Base-by-base conservation (phyloP, 2,329 filamentous ascomycete genomes). In the Alternaria tenuissima region DNA sequence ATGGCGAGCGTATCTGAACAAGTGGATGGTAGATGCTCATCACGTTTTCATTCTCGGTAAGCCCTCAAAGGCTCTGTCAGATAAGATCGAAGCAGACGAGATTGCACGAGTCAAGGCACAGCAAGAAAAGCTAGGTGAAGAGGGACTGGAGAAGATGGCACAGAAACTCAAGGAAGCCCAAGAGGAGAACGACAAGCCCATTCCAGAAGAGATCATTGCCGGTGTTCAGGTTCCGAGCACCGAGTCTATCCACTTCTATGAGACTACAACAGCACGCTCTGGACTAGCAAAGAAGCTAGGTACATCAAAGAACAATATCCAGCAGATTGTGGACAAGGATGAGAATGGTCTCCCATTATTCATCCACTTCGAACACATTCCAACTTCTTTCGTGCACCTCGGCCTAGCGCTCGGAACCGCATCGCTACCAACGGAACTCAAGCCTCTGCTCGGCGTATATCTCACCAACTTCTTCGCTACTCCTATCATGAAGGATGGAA, bases 331-430 rank as follows among this genome's bases (percentile, higher is more conserved):
- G 49, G 92, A 98, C 74, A 82, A 84, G 14, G 87, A 92, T 41
- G 84, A 86, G 38, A 78, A 83, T 7, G 82, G 84, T 16, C 76
- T 89, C 18, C 91, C 93, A 0, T 82, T 98, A 3, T 99, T 97
- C 79, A 85, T 99, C n/a, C 94, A 99, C 79, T 99, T 96, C 67
- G 95, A 99, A 79, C 90, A 97, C 72, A 93, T 98, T 14, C 90
- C 91, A 2, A 96, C 92, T 60, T 96, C 93, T 73, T 99, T 99
- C 76, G 93, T 96, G 7, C 91, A 94, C 69, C 86, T 98, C 59
- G 90, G 88, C 49, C 80, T 98, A 24, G 88, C 95, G 57, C 83
- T 98, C 51, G 92, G 92, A 53, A 96, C 93, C 0, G 86, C 88
- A 2, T 83, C 87, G 32, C 83, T 97, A 1, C 92, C 94, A 0